These are phyloP conservation scores for Apiospora koreana DNA, from an alignment of 2,329 filamentous ascomycete species.

Conservation along the genomic window DNA sequence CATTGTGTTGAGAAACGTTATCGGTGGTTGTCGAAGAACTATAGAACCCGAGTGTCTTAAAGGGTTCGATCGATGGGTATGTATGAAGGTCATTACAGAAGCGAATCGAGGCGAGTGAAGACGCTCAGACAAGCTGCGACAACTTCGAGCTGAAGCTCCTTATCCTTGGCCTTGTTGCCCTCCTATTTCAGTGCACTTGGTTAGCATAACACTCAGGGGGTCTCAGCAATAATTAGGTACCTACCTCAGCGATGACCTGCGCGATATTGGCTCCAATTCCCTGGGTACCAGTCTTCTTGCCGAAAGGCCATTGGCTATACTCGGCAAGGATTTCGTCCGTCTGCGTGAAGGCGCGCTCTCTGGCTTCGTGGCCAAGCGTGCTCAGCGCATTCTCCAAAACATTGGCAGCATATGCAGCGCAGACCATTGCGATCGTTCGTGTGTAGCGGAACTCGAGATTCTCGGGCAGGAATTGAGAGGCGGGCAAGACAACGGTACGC, in stretches of 20 bases:
- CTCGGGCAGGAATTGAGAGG: conserved; percentile 88
- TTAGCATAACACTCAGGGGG: neutral
- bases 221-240: conserved; percentile 19
- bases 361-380: conserved; percentile 88
- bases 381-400: conserved; percentile 97
- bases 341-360: conserved; percentile 93
- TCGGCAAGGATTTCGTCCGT: conserved; percentile 94
- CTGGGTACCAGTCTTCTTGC: conserved; percentile 73
- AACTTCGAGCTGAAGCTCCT: conserved; percentile 94
- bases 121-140: conserved; percentile 96
- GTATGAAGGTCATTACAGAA: conserved; percentile 61
- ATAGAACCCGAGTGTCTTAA: neutral
- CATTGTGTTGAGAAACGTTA: conserved; percentile 9
- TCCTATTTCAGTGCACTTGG: conserved; percentile 51
- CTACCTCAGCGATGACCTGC: conserved; percentile 76
- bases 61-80: neutral
- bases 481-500: conserved; percentile 86
- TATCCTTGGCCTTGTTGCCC: conserved; percentile 82
- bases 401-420: conserved; percentile 95
- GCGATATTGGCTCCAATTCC: conserved; percentile 92
- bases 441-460: conserved; percentile 92
- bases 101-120: conserved; percentile 94
- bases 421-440: conserved; percentile 93
- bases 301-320: conserved; percentile 98
- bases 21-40: neutral